Evolutionary conservation across 345 rosid genomes (phyloP).

Genomic region (Firmiana major): DNA sequence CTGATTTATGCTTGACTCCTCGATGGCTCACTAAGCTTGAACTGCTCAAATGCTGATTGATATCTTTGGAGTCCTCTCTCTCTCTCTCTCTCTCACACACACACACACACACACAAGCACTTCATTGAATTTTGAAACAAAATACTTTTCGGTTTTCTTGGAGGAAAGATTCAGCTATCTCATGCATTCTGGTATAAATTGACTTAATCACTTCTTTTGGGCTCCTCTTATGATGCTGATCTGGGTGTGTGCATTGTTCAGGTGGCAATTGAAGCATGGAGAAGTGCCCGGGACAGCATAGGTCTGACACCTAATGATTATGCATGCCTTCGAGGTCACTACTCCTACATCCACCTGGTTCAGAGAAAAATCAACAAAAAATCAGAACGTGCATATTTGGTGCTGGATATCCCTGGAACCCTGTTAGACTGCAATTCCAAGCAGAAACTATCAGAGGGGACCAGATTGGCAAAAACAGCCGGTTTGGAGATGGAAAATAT

Average conservation of each 20-base stretch:
- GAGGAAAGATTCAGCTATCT: background rate
- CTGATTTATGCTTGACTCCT: background rate
- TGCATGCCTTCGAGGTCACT: constrained; percentile 47
- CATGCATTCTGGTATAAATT: background rate
- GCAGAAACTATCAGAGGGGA: constrained; percentile 29
- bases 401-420: constrained; percentile 39
- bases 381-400: constrained; percentile 30
- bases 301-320: constrained; percentile 64
- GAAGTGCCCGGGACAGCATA: constrained; percentile 41
- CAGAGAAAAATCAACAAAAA: constrained; percentile 46
- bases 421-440: constrained; percentile 13
- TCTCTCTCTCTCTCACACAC: background rate
- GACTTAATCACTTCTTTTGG: background rate
- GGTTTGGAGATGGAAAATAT: constrained; percentile 29
- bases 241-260: constrained; percentile 23
- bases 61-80: background rate
- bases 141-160: background rate
- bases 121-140: background rate
- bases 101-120: background rate
- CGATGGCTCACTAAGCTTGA: background rate
- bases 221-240: constrained; percentile 10
- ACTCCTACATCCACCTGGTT: constrained; percentile 50
- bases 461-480: constrained; percentile 1
- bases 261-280: constrained; percentile 64
- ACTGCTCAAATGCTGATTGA: background rate